Evolutionary conservation across 2,329 filamentous ascomycete genomes (phyloP).

Genomic region (Botrytis galanthina): DNA sequence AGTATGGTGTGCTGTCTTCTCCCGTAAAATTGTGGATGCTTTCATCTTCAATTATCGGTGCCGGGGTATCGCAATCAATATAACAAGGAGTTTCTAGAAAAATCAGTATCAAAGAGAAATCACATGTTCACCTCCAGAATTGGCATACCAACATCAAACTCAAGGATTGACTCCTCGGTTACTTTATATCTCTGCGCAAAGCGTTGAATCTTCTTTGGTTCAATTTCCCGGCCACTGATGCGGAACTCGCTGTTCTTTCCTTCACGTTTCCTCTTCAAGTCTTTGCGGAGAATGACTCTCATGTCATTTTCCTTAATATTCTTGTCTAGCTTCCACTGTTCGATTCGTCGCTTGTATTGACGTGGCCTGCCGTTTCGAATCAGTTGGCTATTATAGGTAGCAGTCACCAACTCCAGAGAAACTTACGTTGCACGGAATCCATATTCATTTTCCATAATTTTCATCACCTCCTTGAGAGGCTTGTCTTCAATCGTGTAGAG

Average conservation of each 20-base stretch:
- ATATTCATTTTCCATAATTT: background rate
- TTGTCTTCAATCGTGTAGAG: background rate
- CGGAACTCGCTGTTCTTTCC: background rate
- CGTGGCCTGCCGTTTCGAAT: background rate
- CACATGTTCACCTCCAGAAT: background rate
- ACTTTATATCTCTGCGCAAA: background rate
- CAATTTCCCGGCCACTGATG: background rate
- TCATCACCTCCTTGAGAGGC: background rate
- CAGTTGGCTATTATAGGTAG: background rate
- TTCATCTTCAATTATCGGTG: background rate
- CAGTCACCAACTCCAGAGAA: background rate
- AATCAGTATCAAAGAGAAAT: background rate
- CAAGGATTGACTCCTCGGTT: background rate
- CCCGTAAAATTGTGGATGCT: no score
- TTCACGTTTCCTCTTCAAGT: background rate
- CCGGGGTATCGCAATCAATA: background rate
- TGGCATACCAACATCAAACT: background rate
- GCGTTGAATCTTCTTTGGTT: background rate
- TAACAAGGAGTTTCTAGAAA: background rate
- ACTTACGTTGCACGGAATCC: background rate
- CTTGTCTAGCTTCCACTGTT: background rate
- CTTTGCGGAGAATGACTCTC: background rate
- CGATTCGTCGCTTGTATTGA: background rate
- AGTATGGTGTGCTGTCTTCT: background rate
- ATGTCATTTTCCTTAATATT: slow-evolving; percentile 3